phyloP scores from a whole-genome alignment of 164 flowering plant species.

The Sextonia rubra region DNA sequence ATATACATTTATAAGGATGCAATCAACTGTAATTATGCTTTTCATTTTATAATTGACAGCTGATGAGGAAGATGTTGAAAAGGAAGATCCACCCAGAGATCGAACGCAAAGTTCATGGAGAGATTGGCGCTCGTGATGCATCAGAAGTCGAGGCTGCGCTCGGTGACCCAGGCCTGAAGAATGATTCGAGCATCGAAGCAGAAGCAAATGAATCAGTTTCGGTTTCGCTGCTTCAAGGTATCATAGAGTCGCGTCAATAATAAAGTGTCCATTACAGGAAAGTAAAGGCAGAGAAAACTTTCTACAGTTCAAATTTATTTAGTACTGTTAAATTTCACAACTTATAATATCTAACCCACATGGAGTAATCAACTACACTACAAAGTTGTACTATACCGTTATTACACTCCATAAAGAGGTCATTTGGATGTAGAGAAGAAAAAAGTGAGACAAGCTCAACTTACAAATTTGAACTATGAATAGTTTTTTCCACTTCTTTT shows the following conservation, averaged over 20 bases:
- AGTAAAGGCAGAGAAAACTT: too few relatives aligned
- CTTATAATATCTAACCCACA: too few relatives aligned
- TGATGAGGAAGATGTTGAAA: slow-evolving; percentile 24
- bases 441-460: neutral
- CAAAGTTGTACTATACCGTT: too few relatives aligned
- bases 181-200: neutral
- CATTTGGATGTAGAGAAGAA: too few relatives aligned
- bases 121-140: neutral
- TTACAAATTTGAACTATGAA: too few relatives aligned
- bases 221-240: slow-evolving; percentile 1
- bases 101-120: slow-evolving; percentile 4
- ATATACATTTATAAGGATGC: neutral
- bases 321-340: too few relatives aligned
- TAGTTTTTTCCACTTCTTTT: neutral
- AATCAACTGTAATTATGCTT: neutral
- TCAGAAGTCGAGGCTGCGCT: neutral
- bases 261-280: too few relatives aligned
- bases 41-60: slow-evolving; percentile 4
- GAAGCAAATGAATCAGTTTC: slow-evolving; percentile 2
- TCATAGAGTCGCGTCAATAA: too few relatives aligned
- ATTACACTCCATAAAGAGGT: too few relatives aligned
- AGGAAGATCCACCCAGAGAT: slow-evolving; percentile 31
- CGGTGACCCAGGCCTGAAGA: neutral
- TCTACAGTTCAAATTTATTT: too few relatives aligned
- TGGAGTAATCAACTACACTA: too few relatives aligned